phyloP scores from a whole-genome alignment of 2,329 filamentous ascomycete species.

The Shiraia bambusicola region DNA sequence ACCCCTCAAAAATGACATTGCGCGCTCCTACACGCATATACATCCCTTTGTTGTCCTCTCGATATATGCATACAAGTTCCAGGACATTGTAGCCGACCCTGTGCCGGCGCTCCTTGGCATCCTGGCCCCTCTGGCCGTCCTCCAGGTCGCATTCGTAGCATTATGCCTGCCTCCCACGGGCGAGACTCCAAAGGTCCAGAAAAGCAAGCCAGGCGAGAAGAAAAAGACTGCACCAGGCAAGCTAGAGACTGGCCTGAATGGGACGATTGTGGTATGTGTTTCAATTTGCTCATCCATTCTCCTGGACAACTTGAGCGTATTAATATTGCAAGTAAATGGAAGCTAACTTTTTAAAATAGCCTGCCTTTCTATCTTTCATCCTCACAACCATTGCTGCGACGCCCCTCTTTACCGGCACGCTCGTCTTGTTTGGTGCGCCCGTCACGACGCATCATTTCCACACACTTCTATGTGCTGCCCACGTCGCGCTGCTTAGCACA shows the following conservation, averaged over 20 bases:
- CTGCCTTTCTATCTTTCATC: constrained; percentile 68
- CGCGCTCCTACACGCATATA: constrained; percentile 61
- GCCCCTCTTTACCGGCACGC: constrained; percentile 59
- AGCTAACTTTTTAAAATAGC: constrained; percentile 48
- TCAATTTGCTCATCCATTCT: neutral
- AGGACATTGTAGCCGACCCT: constrained; percentile 68
- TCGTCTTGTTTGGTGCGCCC: constrained; percentile 90
- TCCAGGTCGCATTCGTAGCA: constrained; percentile 65
- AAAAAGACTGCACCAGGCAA: constrained; percentile 29
- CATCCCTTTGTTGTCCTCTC: constrained; percentile 69
- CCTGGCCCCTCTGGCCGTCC: constrained; percentile 61
- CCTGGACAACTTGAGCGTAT: too few relatives aligned
- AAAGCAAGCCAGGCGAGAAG: constrained; percentile 52
- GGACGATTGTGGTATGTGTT: constrained; percentile 47
- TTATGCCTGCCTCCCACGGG: constrained; percentile 60
- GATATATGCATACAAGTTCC: constrained; percentile 65
- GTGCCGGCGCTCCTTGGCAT: constrained; percentile 62
- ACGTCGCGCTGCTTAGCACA: constrained; percentile 75
- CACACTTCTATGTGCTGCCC: constrained; percentile 77
- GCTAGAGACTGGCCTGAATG: constrained; percentile 26
- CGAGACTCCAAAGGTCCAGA: constrained; percentile 47
- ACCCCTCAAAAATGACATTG: constrained; percentile 50
- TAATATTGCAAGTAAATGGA: neutral
- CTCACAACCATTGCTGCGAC: constrained; percentile 58
- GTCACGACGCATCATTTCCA: constrained; percentile 77